phyloP scores from a whole-genome alignment of 1,139 yeast species.

The Pichia kudriavzevii region DNA sequence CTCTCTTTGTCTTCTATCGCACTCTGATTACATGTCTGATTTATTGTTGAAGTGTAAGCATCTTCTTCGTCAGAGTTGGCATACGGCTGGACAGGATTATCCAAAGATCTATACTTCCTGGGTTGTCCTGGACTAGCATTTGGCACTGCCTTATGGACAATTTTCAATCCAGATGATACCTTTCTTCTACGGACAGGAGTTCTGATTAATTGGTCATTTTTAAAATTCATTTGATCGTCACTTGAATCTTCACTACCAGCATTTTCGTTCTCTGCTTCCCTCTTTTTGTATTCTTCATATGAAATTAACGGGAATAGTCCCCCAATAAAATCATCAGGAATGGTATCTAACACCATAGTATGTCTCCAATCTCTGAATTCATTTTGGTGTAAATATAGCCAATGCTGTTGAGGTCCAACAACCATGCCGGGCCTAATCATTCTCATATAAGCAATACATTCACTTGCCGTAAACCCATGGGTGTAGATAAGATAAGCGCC shows the following conservation, averaged over 20 bases:
- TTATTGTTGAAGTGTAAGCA: constrained; percentile 24
- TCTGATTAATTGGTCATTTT: constrained; percentile 35
- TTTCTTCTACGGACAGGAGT: constrained; percentile 72
- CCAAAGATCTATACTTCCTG: constrained; percentile 44
- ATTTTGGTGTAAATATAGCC: constrained; percentile 93
- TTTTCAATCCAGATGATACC: constrained; percentile 60
- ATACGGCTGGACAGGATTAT: constrained; percentile 23
- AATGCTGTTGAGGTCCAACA: constrained; percentile 98
- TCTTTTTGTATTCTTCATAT: constrained; percentile 43
- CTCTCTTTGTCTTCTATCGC: constrained; percentile 18
- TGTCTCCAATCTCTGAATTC: constrained; percentile 95
- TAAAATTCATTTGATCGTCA: constrained; percentile 16
- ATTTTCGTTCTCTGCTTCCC: constrained; percentile 35
- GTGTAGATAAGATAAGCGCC: constrained; percentile 96
- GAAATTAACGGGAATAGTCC: constrained; percentile 69
- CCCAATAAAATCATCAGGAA: constrained; percentile 66
- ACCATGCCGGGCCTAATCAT: constrained; percentile 98
- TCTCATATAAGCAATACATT: constrained; percentile 93
- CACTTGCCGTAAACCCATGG: constrained; percentile 94
- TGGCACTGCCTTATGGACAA: constrained; percentile 70
- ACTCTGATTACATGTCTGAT: constrained; percentile 17
- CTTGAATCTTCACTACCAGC: constrained; percentile 24
- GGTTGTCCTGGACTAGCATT: constrained; percentile 96
- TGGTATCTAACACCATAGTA: constrained; percentile 75
- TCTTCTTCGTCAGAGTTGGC: constrained; percentile 29